These are phyloP conservation scores for Antitrichia curtipendula DNA, from an alignment of 225 moss, liverwort and hornwort genomes.

Conservation along the genomic window DNA sequence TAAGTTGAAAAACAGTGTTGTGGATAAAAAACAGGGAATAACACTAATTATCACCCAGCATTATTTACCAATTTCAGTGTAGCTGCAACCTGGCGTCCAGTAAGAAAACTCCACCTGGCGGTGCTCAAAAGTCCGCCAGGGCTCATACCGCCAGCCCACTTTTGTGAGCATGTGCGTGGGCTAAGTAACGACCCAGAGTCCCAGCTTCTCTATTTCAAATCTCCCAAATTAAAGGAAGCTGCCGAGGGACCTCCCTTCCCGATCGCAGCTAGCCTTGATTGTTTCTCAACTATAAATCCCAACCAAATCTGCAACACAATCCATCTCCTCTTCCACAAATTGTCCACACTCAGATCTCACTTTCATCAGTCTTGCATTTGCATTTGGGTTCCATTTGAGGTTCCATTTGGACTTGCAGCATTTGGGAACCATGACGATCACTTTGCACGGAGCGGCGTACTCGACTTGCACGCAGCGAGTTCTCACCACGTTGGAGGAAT, in stretches of 20 bases:
- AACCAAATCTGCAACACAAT: accelerated
- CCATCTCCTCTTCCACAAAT: neutral
- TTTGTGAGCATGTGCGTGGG: too few species aligned
- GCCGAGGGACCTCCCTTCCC: neutral
- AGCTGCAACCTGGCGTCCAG: too few species aligned
- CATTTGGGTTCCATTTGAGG: too few species aligned
- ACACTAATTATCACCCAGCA: too few species aligned
- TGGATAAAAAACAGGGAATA: too few species aligned
- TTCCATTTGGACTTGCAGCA: neutral
- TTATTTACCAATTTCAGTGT: too few species aligned
- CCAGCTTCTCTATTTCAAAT: neutral
- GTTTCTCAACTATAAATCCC: neutral
- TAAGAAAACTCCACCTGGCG: too few species aligned
- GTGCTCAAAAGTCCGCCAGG: too few species aligned
- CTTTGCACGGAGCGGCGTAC: neutral
- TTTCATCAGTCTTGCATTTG: too few species aligned
- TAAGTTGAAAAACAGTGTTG: too few species aligned
- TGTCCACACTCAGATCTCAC: neutral
- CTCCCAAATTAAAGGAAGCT: neutral
- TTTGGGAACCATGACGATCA: neutral
- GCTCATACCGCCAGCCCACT: too few species aligned
- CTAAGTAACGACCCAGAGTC: neutral
- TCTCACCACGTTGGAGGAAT: neutral
- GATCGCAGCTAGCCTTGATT: neutral
- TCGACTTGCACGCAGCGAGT: constrained; percentile 1